A percentile compares a stretch with the other conserved stretches of the same genome.
Conservation (phyloP, 345 rosid species). For the Euclidium syriacum region DNA sequence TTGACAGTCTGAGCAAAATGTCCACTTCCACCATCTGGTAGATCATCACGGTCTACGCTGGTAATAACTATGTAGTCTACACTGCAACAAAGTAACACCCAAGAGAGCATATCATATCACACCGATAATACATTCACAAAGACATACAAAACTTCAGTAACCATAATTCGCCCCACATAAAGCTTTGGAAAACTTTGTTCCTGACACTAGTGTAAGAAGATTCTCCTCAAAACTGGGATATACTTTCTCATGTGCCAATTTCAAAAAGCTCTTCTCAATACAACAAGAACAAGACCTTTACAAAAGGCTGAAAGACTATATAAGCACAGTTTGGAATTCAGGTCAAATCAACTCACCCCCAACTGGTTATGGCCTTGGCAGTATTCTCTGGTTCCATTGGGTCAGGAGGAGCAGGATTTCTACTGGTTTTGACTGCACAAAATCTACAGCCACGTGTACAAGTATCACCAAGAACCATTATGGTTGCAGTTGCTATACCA, state of each 20-base stretch:
- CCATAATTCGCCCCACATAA: neutral
- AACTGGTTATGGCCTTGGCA: constrained; percentile 78
- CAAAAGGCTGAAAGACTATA: neutral
- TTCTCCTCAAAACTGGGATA: neutral
- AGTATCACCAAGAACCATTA: constrained; percentile 95
- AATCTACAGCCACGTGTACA: constrained; percentile 99
- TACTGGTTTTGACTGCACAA: constrained; percentile 97
- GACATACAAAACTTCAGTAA: neutral
- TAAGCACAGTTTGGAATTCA: neutral
- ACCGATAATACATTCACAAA: neutral
- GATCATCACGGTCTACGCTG: constrained; percentile 96
- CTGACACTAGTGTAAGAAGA: neutral
- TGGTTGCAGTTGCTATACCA: constrained; percentile 93
- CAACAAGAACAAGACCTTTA: neutral
- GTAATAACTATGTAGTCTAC: constrained; percentile 98
- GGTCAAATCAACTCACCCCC: constrained; percentile 61
- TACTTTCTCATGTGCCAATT: neutral
- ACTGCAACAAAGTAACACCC: constrained; percentile 35
- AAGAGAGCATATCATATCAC: constrained; percentile 2
- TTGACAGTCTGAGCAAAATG: constrained; percentile 93
- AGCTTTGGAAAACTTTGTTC: neutral
- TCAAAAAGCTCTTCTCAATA: neutral
- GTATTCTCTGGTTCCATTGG: constrained; percentile 93
- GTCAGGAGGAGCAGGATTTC: constrained; percentile 86
- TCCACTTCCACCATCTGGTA: constrained; percentile 97